These are phyloP conservation scores for Pestalotiopsis sp. DNA, from an alignment of 2,329 filamentous ascomycete genomes.

Conservation along the genomic window DNA sequence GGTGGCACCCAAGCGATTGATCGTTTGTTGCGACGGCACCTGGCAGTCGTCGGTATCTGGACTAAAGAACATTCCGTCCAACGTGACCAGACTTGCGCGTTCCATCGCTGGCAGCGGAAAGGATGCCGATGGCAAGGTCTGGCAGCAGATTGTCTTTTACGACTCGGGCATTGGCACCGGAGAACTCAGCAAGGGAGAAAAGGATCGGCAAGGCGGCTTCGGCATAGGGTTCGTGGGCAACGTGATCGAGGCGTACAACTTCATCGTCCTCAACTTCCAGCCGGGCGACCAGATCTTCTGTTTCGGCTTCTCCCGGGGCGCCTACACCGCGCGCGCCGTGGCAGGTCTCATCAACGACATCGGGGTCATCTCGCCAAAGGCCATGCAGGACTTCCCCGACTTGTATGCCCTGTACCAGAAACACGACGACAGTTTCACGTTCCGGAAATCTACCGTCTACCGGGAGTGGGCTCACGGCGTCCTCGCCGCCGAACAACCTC, in stretches of 20 bases:
- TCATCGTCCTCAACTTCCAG: conserved; percentile 39
- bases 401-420: conserved; percentile 13
- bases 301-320: conserved; percentile 41
- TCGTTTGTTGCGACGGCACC: conserved; percentile 21
- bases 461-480: conserved; percentile 16
- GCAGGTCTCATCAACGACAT: conserved; percentile 37
- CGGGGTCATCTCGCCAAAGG: conserved; percentile 19
- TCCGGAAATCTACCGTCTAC: conserved; percentile 13
- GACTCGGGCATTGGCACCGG: conserved; percentile 38
- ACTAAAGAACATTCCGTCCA: conserved; percentile 23
- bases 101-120: conserved; percentile 30
- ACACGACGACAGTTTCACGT: conserved; percentile 14
- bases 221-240: conserved; percentile 19
- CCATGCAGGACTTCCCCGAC: conserved; percentile 20
- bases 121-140: conserved; percentile 37
- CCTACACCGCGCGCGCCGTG: conserved; percentile 41
- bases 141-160: conserved; percentile 20
- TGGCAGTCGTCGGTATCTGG: conserved; percentile 24
- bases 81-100: conserved; percentile 24
- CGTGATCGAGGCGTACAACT: conserved; percentile 37
- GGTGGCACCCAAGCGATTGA: conserved; percentile 10
- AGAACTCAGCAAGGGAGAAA: conserved; percentile 36
- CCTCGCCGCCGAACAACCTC: conserved; percentile 3
- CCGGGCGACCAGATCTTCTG: conserved; percentile 38
- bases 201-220: conserved; percentile 15